Conservation (phyloP, 148 eudicot species). For the Bassia scoparia region DNA sequence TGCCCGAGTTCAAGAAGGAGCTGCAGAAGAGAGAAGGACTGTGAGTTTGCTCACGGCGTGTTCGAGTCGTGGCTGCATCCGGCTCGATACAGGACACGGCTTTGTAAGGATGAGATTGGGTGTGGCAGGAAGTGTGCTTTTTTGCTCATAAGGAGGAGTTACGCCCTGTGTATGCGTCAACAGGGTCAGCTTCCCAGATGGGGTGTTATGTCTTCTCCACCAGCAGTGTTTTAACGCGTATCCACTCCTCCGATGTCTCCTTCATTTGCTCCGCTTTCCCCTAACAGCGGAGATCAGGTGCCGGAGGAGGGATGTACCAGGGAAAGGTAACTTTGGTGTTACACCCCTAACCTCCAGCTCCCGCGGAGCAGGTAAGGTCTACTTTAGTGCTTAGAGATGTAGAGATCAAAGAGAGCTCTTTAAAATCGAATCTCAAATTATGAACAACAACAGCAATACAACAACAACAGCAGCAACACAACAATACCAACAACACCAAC, state of each 20-base stretch:
- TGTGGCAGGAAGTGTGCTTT: constrained; percentile 84
- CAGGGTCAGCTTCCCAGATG: constrained; percentile 84
- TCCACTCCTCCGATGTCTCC: constrained; percentile 79
- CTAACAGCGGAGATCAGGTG: constrained; percentile 29
- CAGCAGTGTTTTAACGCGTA: constrained; percentile 12
- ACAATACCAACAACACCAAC: constrained; percentile 36
- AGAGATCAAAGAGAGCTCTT: constrained; percentile 55
- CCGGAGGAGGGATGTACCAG: constrained; percentile 56
- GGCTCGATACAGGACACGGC: constrained; percentile 80
- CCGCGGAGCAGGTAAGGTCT: constrained; percentile 75
- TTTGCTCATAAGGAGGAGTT: constrained; percentile 93
- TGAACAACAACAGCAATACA: constrained; percentile 37
- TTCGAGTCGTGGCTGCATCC: constrained; percentile 98
- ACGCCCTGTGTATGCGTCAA: constrained; percentile 79
- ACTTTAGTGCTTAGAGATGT: constrained; percentile 68
- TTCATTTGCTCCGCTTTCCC: constrained; percentile 48
- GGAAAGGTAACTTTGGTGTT: constrained; percentile 33
- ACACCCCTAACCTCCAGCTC: constrained; percentile 65
- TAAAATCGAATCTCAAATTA: constrained; percentile 39
- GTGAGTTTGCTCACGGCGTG: constrained; percentile 95
- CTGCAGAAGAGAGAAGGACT: constrained; percentile 63
- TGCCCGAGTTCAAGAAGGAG: constrained; percentile 91
- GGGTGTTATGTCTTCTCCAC: background rate
- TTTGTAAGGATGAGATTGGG: constrained; percentile 85
- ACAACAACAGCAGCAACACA: constrained; percentile 41